Conservation (phyloP, 768 basidiomycete genomes). For the Leucogyrophana mollusca region DNA sequence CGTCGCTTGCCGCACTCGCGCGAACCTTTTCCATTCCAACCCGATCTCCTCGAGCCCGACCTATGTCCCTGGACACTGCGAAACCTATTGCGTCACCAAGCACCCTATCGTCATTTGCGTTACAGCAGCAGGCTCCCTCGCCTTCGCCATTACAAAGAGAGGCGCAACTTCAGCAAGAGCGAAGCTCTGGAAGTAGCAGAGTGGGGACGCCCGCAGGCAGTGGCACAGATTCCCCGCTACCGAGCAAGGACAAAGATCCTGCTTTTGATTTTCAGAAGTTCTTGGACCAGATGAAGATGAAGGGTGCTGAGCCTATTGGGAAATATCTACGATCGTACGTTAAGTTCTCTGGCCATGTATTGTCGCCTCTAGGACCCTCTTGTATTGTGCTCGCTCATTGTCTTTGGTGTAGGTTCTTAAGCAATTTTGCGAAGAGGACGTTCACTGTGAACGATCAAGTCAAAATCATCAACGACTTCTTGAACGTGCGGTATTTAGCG, state of each 20-base stretch:
- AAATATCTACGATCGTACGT: constrained; percentile 94
- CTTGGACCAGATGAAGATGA: constrained; percentile 90
- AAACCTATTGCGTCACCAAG: constrained; percentile 59
- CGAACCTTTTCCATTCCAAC: constrained; percentile 59
- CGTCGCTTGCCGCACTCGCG: constrained; percentile 66
- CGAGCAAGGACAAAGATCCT: constrained; percentile 37
- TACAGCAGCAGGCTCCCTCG: constrained; percentile 39
- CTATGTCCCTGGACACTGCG: constrained; percentile 61
- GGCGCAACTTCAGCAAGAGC: constrained; percentile 7
- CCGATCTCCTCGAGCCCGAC: constrained; percentile 41
- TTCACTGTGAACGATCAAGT: constrained; percentile 93
- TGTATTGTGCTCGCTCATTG: too few species aligned
- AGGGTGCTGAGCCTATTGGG: constrained; percentile 86
- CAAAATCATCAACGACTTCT: constrained; percentile 92
- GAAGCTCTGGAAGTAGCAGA: constrained; percentile 11
- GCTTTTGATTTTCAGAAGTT: constrained; percentile 94
- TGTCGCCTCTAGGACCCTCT: neutral
- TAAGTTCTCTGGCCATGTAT: neutral
- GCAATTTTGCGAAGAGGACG: constrained; percentile 88
- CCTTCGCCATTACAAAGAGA: constrained; percentile 7
- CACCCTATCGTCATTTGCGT: constrained; percentile 52
- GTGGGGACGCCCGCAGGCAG: constrained; percentile 25
- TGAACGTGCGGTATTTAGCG: constrained; percentile 49
- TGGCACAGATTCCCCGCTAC: constrained; percentile 28
- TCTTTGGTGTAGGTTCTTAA: constrained; percentile 65